A percentile compares a stretch with the other conserved stretches of the same genome.
These are phyloP conservation scores for Roridomyces roridus DNA, from an alignment of 768 basidiomycete genomes.

Conservation along the genomic window DNA sequence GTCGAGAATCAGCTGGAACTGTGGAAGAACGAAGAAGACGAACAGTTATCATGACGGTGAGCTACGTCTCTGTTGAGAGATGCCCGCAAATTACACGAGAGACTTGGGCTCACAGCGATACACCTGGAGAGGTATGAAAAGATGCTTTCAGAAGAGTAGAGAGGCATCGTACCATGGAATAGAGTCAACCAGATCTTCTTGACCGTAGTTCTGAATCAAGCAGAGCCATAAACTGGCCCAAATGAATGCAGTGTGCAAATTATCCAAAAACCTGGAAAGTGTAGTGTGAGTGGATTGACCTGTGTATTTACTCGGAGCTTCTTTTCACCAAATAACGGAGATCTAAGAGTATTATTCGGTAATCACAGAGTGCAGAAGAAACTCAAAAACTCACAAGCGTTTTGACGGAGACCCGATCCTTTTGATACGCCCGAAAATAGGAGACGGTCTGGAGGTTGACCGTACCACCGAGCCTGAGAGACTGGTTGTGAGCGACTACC, in stretches of 20 bases:
- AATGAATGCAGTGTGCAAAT: conserved; percentile 38
- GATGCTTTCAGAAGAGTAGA: too few species aligned
- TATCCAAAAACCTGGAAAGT: conserved; percentile 31
- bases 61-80: conserved; percentile 15
- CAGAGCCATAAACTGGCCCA: conserved; percentile 39
- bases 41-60: conserved; percentile 36
- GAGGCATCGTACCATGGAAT: too few species aligned
- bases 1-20: background rate
- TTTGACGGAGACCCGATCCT: too few species aligned
- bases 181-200: conserved; percentile 22
- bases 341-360: too few species aligned
- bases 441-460: background rate
- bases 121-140: too few species aligned
- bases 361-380: too few species aligned
- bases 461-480: background rate
- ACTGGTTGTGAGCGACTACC: background rate
- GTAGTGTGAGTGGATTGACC: too few species aligned
- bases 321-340: too few species aligned
- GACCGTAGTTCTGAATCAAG: conserved; percentile 36
- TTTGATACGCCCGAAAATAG: too few species aligned
- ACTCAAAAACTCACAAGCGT: too few species aligned
- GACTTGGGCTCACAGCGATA: conserved; percentile 20
- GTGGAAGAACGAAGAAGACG: background rate
- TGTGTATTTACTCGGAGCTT: too few species aligned
- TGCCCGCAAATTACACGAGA: background rate